Evolutionary conservation across 768 basidiomycete genomes (phyloP), one percentile per base, ranked within the genome.

Genomic region (Boletus sp.): DNA sequence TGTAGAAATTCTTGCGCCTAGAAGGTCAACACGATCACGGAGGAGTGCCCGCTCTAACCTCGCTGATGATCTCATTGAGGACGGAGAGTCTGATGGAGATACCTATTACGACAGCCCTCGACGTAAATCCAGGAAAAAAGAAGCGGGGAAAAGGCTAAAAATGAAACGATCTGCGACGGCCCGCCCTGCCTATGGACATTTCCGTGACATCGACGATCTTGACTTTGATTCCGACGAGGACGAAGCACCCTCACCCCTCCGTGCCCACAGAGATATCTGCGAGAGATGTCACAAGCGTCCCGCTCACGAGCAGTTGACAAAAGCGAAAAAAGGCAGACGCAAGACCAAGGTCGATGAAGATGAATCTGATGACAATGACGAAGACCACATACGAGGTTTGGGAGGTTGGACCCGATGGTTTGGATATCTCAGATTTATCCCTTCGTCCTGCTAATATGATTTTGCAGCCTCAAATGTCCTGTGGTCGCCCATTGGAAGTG

Each of bases 341-440:
- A 80, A 72, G 67, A 78, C 73, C 59, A 75, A 73, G 57, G 66
- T 64, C 20, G 61, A 73, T 7, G 77, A 79, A n/a, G 78, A 80
- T 41, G 86, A 83, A 49, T 54, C 61, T 4, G 65, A 71, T 10
- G 83, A 81, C 18, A 78, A 83, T 32, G 85, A 87, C 42, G 74
- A 78, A 37, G 81, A 83, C 37, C 75, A 73, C 47, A 72, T 84
- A 10, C 72, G 59, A 12, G 67, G 70, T 7, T 73, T 87, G 46
- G 92, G 92, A 12, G 92, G 92, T 29, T 94, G 92, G 92, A 83
- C 93, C 60, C 80, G 83, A 73, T 94, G 92, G 90, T 90, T 68
- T 54, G 80, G 29, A 73, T 44, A 33, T 49, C n/a, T n/a, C 37
- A 0, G 1, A 33, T 37, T 5, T 42, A 32, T 44, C 55, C 44